These are phyloP conservation scores for Chenopodium suecicum DNA, from an alignment of 148 eudicot genomes.

Conservation along the genomic window DNA sequence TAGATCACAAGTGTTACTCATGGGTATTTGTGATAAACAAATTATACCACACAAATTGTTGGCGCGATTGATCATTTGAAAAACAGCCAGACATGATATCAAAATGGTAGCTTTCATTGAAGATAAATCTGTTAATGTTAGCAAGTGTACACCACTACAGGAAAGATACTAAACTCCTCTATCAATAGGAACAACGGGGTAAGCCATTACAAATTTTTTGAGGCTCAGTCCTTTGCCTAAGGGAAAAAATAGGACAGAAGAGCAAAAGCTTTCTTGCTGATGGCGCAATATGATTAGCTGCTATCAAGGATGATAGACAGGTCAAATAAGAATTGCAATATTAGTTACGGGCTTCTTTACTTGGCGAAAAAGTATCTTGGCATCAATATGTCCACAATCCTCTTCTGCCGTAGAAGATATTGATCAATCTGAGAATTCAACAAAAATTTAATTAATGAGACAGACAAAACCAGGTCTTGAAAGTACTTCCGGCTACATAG, in stretches of 20 bases:
- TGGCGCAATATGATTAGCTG: conserved; percentile 23
- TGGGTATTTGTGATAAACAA: background rate
- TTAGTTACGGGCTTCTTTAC: background rate
- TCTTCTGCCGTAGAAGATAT: background rate
- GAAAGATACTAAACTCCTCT: background rate
- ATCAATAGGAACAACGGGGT: background rate
- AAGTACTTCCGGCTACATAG: background rate
- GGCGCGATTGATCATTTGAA: background rate
- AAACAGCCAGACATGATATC: background rate
- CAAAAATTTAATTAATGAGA: background rate
- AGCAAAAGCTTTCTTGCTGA: conserved; percentile 2
- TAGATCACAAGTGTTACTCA: background rate
- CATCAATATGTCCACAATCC: background rate
- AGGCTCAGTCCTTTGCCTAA: conserved; percentile 12
- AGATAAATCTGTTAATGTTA: conserved; percentile 18
- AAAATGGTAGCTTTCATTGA: conserved; percentile 12
- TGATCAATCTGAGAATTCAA: conserved; percentile 8
- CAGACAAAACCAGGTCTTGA: background rate
- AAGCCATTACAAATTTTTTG: background rate
- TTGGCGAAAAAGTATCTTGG: background rate
- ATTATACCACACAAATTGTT: background rate
- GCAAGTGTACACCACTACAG: conserved; percentile 16
- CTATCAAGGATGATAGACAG: conserved; percentile 12
- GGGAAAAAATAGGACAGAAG: conserved; percentile 3
- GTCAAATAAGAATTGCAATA: conserved; percentile 8